Percentiles rank a stretch among this genome's conserved stretches.
Conservation (phyloP, 257 asterid genomes). For the Solanum virginianum region DNA sequence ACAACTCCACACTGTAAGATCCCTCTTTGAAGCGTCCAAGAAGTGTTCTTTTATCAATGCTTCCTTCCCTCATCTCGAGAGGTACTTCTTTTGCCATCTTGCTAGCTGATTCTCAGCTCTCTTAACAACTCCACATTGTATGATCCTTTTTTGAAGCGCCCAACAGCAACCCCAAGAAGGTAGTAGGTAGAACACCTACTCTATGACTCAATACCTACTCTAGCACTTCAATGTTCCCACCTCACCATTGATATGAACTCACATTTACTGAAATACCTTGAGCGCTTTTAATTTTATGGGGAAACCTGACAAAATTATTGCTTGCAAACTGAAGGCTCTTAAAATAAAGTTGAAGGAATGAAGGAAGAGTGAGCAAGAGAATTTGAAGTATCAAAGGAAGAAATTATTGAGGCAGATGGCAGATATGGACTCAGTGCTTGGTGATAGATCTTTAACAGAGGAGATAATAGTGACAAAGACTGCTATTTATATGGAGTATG, state of each 20-base stretch:
- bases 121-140: neutral
- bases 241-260: neutral
- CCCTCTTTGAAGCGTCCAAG: neutral
- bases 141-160: neutral
- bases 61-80: neutral
- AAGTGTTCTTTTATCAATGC: neutral
- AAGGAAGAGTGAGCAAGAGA: neutral
- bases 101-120: neutral
- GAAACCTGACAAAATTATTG: too few species aligned
- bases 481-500: too few species aligned
- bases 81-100: neutral
- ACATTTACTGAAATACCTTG: neutral
- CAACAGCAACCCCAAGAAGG: neutral
- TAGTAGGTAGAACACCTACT: neutral
- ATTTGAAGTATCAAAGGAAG: too few species aligned
- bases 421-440: too few species aligned
- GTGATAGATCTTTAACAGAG: too few species aligned
- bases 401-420: too few species aligned
- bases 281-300: too few species aligned
- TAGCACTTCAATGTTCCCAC: neutral
- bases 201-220: neutral
- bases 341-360: too few species aligned
- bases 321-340: too few species aligned
- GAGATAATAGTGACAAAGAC: too few species aligned
- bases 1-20: neutral